Base-by-base conservation (phyloP, 2,329 filamentous ascomycete species). In the Botrytis porri region DNA sequence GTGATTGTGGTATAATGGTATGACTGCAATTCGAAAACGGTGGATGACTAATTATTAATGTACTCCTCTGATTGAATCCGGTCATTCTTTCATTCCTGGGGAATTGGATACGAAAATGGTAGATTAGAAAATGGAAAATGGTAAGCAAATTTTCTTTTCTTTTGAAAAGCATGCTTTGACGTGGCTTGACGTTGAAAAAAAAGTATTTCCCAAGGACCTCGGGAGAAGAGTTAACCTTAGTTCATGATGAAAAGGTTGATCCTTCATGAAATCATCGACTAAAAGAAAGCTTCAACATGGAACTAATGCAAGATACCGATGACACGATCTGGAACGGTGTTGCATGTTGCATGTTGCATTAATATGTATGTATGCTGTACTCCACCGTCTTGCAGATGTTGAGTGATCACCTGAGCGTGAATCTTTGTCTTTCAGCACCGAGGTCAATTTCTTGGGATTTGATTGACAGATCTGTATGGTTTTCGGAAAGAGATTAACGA, bases 221-320 rank as follows among this genome's bases (percentile, higher is more conserved):
- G 48, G 48, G 4, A 51, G 48, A 10, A 48, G 45, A 48, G 3
- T 25, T 48, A 25, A 3, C n/a, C n/a, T 25, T 63, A 63, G n/a
- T 32, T 29, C 37, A 43, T 18, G 6, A 62, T 16, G 9, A 14
- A 48, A 18, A 20, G 25, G 25, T 63, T 9, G 61, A 69, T 69
- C 35, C 16, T 41, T 22, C 12, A 32, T 32, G 29, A 59, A 59
- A n/a, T 29, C 41, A 51, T 63, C 51, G 59, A 60, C 37, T 69
- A 57, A 29, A 16, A 41, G 37, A 45, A 70, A 71, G 57, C 59
- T 71, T 63, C 59, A 54, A 63, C 59, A 25, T 51, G 18, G 14
- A 63, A 62, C 69, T 71, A 63, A 71, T 71, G 69, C 69, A 63
- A 63, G 69, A 63, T 63, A 48, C 69, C 69, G 69, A 41, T 54